Evolutionary conservation across 345 rosid genomes (phyloP), one percentile per base, ranked within the genome.

Genomic region (rapeseed (Brassica napus)): DNA sequence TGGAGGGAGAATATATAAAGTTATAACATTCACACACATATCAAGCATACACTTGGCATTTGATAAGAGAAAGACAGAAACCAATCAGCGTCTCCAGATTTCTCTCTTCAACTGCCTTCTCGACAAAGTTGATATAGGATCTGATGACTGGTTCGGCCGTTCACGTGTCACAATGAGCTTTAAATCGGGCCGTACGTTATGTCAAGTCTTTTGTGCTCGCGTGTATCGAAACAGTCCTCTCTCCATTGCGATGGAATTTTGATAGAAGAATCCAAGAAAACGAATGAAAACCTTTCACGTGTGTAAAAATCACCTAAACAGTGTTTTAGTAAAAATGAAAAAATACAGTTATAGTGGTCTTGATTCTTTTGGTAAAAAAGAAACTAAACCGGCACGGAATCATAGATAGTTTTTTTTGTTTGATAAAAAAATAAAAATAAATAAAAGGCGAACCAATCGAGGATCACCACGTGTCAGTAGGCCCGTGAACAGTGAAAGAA

Each of bases 1-100:
- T 24, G 31, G 73, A 44, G 12, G 54, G 57, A 35, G 83, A 80
- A 80, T 74, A 74, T 62, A 80, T 80, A 80, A 80, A 80, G 83
- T 54, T 68, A 58, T 63, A 79, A 62, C 78, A 61, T 69, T 68
- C 66, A 52, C 42, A 72, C 31, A 30, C 24, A 32, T 30, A 61
- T 68, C 15, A 79, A 74, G 64, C 79, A 69, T 30, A 63, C 70
- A 80, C 83, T 74, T 80, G 83, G 75, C 83, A 7, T 15, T 74
- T 7, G 70, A 52, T 80, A 16, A 74, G 82, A 79, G 71, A 68
- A 68, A 4, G 68, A 61, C 26, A 59, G 9, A 16, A 68, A 62
- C 82, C 75, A 74, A 80, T 69, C 61, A 72, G 8, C 28, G 26
- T 52, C 75, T 62, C 71, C 14, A 65, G 1, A 79, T 74, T 34